Conservation (phyloP, 2,329 filamentous ascomycete species). For the Blumeria graminis region DNA sequence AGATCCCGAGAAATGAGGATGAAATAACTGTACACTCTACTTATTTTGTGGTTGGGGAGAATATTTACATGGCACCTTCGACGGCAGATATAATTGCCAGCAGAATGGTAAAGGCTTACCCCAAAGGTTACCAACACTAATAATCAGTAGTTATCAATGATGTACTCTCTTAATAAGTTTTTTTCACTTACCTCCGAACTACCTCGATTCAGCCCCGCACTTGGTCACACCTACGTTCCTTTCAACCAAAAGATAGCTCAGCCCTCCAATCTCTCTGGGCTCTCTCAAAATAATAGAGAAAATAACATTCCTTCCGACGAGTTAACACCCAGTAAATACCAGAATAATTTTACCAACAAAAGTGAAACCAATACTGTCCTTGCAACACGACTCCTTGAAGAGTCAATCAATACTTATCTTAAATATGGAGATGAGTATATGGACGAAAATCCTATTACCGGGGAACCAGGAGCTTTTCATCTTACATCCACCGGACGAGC, state of each 20-base stretch:
- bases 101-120: constrained; percentile 25
- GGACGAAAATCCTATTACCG: constrained; percentile 44
- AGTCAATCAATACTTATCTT: constrained; percentile 32
- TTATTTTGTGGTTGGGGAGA: constrained; percentile 41
- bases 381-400: constrained; percentile 20
- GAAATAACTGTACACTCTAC: constrained; percentile 33
- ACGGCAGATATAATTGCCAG: constrained; percentile 33
- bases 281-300: constrained; percentile 11
- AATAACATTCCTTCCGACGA: constrained; percentile 23
- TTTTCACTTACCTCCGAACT: constrained; percentile 14
- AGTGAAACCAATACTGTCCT: constrained; percentile 9
- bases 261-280: constrained; percentile 5
- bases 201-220: constrained; percentile 23
- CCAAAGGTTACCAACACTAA: constrained; percentile 1
- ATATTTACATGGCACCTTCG: constrained; percentile 41
- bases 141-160: constrained; percentile 5
- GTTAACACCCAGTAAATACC: constrained; percentile 3
- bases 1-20: constrained; percentile 29
- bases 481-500: constrained; percentile 33
- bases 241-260: constrained; percentile 7
- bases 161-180: constrained; percentile 14
- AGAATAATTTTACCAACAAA: constrained; percentile 6
- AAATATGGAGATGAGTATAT: constrained; percentile 39
- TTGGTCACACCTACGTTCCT: constrained; percentile 19
- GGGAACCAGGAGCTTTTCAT: constrained; percentile 40